Conservation (phyloP, 1,284 basidiomycete species). For the Ustilago tritici region DNA sequence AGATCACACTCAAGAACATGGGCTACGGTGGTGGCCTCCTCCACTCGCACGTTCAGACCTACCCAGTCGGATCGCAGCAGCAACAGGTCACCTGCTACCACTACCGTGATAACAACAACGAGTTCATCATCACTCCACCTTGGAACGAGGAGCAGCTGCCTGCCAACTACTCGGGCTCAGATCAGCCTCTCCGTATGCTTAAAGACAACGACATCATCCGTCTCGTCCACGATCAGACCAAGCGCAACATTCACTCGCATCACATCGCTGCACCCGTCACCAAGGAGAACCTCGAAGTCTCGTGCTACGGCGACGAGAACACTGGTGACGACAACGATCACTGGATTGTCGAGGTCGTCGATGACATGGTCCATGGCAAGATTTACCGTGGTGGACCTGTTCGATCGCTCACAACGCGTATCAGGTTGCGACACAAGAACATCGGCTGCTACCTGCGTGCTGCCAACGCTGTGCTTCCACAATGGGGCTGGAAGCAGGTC, state of each 20-base stretch:
- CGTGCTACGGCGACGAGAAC: constrained; percentile 88
- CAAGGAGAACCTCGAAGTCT: constrained; percentile 90
- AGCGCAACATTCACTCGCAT: constrained; percentile 94
- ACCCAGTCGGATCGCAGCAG: constrained; percentile 89
- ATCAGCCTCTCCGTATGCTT: constrained; percentile 74
- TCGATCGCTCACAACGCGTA: constrained; percentile 87
- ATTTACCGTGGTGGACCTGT: constrained; percentile 77
- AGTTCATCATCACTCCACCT: constrained; percentile 84
- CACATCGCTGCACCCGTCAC: constrained; percentile 86
- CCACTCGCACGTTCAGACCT: constrained; percentile 95
- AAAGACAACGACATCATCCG: constrained; percentile 83
- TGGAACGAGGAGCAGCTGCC: constrained; percentile 76
- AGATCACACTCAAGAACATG: constrained; percentile 94
- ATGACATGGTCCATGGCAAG: constrained; percentile 75
- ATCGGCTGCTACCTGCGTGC: constrained; percentile 82
- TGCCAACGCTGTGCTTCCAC: constrained; percentile 87
- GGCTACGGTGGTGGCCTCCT: constrained; percentile 96
- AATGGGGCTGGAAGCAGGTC: constrained; percentile 99
- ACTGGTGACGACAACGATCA: constrained; percentile 89
- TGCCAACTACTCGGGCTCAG: constrained; percentile 42
- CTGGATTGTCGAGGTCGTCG: constrained; percentile 94
- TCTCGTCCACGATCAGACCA: constrained; percentile 83
- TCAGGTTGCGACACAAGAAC: constrained; percentile 83
- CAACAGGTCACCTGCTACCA: constrained; percentile 99
- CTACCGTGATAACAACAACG: constrained; percentile 98